Percentiles rank a stretch among this genome's conserved stretches.
Conservation (phyloP, 768 basidiomycete genomes). For the Lactarius tabidus region DNA sequence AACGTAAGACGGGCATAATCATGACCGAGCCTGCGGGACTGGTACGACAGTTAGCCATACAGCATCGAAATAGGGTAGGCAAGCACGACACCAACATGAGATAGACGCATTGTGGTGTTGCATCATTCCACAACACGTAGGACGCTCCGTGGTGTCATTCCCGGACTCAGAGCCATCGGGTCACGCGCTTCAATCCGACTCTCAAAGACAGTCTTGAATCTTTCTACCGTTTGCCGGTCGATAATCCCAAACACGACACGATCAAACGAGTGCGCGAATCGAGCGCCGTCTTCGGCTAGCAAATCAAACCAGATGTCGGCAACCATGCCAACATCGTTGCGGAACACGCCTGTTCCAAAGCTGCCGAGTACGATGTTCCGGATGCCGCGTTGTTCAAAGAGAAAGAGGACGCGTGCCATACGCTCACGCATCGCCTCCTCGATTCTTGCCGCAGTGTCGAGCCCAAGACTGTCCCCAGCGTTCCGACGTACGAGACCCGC, state of each 20-base stretch:
- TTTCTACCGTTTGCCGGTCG: constrained; percentile 44
- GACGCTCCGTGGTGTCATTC: constrained; percentile 1
- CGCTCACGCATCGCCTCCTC: constrained; percentile 59
- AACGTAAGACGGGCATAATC: neutral
- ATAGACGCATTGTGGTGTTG: constrained; percentile 52
- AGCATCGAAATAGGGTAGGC: neutral
- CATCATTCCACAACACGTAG: constrained; percentile 19
- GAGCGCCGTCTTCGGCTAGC: constrained; percentile 43
- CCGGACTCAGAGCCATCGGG: neutral
- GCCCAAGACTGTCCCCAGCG: constrained; percentile 3
- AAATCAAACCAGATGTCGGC: constrained; percentile 64
- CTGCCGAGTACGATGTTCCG: constrained; percentile 63
- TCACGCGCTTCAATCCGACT: constrained; percentile 15
- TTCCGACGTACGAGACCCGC: constrained; percentile 46
- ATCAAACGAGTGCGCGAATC: constrained; percentile 58
- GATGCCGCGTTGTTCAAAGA: constrained; percentile 60
- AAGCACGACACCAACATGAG: neutral
- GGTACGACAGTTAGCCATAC: neutral
- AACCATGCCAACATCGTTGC: constrained; percentile 54
- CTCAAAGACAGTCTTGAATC: constrained; percentile 39
- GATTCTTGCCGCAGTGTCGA: constrained; percentile 36
- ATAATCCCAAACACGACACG: constrained; percentile 65
- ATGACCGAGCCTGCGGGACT: neutral
- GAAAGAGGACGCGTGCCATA: constrained; percentile 61
- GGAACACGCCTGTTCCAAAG: constrained; percentile 77